Percentiles rank a stretch among this genome's conserved stretches.
Conservation (phyloP, 2,329 filamentous ascomycete genomes). For the Botryotinia globosa region DNA sequence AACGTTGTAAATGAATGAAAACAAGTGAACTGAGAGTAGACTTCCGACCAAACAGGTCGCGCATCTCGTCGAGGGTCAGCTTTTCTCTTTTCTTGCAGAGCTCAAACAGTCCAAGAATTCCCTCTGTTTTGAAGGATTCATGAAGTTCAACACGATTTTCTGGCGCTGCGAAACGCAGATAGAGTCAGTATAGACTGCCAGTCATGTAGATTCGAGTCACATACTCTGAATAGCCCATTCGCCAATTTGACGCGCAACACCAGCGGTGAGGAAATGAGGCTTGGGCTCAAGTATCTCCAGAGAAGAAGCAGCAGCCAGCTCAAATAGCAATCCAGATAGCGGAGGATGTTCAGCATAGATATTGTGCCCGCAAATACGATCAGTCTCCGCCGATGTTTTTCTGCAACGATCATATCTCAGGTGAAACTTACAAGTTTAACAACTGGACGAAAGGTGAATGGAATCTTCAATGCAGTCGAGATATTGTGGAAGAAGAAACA, state of each 20-base stretch:
- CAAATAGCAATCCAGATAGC: neutral
- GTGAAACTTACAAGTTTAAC: neutral
- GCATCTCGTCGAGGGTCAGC: neutral
- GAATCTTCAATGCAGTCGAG: neutral
- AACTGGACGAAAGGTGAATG: neutral
- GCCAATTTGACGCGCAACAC: neutral
- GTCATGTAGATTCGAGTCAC: too few relatives aligned
- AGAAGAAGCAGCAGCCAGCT: neutral
- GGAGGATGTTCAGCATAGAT: neutral
- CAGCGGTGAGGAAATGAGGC: neutral
- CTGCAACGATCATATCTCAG: neutral
- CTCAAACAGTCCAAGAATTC: neutral
- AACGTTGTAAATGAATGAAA: neutral
- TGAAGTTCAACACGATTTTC: neutral
- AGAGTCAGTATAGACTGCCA: too few relatives aligned
- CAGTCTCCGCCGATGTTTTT: rapidly evolving
- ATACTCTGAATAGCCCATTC: neutral
- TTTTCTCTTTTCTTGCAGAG: neutral
- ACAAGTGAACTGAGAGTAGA: neutral
- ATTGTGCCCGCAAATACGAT: neutral
- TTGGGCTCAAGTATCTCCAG: neutral
- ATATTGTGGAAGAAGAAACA: neutral
- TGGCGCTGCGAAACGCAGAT: neutral
- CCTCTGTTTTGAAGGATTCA: neutral
- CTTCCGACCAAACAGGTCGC: neutral